phyloP scores from a whole-genome alignment of 2,329 filamentous ascomycete genomes.

The Pseudogymnoascus sp. region DNA sequence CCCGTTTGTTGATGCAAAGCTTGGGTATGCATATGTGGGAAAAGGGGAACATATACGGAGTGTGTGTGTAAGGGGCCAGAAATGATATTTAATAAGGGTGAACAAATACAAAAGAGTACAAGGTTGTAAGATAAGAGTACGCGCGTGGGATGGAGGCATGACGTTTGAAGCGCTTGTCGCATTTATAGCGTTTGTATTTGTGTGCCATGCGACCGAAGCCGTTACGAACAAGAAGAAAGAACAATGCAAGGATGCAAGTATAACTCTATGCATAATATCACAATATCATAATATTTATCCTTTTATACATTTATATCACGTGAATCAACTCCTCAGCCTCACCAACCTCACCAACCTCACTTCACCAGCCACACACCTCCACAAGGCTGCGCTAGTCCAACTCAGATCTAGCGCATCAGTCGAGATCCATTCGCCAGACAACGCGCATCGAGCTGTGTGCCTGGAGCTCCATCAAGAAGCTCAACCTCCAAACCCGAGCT shows the following conservation, averaged over 20 bases:
- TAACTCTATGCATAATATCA: neutral
- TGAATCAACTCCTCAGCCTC: neutral
- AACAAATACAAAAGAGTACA: neutral
- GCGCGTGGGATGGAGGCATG: neutral
- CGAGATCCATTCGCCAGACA: neutral
- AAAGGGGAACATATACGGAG: neutral
- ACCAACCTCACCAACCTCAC: constrained; percentile 16
- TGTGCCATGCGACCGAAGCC: neutral
- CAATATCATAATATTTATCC: neutral
- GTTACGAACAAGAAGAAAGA: neutral
- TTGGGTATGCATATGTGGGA: neutral
- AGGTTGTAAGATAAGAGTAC: neutral
- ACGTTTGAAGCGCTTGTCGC: neutral
- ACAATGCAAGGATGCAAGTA: neutral
- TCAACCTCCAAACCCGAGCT: neutral
- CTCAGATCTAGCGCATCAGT: neutral
- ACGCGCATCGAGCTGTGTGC: constrained; percentile 2
- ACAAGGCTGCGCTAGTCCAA: neutral
- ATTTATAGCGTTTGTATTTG: neutral
- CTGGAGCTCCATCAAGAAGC: neutral
- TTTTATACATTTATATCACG: neutral
- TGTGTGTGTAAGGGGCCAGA: neutral
- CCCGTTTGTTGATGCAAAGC: neutral
- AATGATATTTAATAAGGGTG: neutral
- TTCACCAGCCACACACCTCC: neutral